phyloP scores from a whole-genome alignment of 768 basidiomycete species.

The Filobasidium wieringae region DNA sequence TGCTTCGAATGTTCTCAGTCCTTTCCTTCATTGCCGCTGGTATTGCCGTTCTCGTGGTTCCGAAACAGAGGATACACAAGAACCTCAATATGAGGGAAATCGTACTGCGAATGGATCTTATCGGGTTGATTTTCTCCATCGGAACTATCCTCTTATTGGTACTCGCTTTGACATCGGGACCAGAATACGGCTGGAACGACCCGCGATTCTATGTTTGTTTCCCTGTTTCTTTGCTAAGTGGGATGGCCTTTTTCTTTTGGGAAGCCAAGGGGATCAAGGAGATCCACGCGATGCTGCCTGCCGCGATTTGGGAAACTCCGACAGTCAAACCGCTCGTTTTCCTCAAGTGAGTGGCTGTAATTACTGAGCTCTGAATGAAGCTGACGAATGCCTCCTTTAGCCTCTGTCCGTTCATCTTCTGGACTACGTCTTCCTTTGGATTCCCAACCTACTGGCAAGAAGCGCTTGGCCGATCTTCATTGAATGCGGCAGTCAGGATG shows the following conservation, averaged over 20 bases:
- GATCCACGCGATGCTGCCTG: neutral
- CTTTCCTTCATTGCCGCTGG: slow-evolving; percentile 10
- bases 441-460: slow-evolving; percentile 4
- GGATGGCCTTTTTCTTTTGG: slow-evolving; percentile 24
- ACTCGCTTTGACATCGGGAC: slow-evolving; percentile 28
- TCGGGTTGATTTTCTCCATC: slow-evolving; percentile 22
- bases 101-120: slow-evolving; percentile 23
- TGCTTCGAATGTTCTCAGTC: slow-evolving; percentile 18
- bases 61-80: neutral
- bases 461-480: neutral
- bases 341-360: neutral
- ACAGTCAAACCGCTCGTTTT: neutral
- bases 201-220: slow-evolving; percentile 25
- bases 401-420: slow-evolving; percentile 2
- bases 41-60: slow-evolving; percentile 1
- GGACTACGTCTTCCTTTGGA: neutral
- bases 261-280: slow-evolving; percentile 8
- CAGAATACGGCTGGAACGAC: slow-evolving; percentile 21
- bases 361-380: neutral
- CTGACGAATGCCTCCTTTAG: neutral
- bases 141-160: slow-evolving; percentile 25
- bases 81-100: neutral
- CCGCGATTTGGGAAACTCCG: neutral
- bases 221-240: slow-evolving; percentile 18
- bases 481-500: neutral